phyloP scores from a whole-genome alignment of 768 basidiomycete genomes.

The Melanogaster broomeanus region DNA sequence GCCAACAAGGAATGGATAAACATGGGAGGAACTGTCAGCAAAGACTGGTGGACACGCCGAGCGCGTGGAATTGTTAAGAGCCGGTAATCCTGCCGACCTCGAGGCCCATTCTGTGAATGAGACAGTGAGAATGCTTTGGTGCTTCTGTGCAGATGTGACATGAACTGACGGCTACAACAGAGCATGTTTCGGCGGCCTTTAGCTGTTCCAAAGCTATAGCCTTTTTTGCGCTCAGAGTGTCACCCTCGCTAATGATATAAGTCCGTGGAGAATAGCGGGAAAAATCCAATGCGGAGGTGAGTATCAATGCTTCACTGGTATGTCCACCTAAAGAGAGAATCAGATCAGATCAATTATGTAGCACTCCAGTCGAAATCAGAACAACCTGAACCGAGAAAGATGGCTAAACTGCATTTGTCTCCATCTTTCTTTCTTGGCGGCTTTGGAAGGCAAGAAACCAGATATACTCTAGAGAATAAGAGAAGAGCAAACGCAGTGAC shows the following conservation, averaged over 20 bases:
- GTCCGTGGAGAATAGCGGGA: slow-evolving; percentile 71
- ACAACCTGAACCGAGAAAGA: slow-evolving; percentile 93
- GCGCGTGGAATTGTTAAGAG: slow-evolving; percentile 83
- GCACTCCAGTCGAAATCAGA: slow-evolving; percentile 9
- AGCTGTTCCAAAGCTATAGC: slow-evolving; percentile 62
- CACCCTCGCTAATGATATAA: slow-evolving; percentile 84
- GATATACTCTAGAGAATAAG: slow-evolving; percentile 18
- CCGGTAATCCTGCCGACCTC: slow-evolving; percentile 34
- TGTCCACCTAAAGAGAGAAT: slow-evolving; percentile 73
- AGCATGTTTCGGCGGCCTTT: slow-evolving; percentile 10
- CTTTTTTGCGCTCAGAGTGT: slow-evolving; percentile 74
- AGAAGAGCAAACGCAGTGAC: slow-evolving; percentile 8
- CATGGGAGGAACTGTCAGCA: slow-evolving; percentile 68
- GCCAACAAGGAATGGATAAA: slow-evolving; percentile 58
- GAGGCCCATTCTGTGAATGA: slow-evolving; percentile 4
- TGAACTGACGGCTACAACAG: slow-evolving; percentile 15
- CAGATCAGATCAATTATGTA: slow-evolving; percentile 1
- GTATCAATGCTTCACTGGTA: slow-evolving; percentile 80
- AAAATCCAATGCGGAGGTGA: slow-evolving; percentile 75
- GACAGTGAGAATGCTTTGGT: slow-evolving; percentile 10
- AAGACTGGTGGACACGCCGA: slow-evolving; percentile 79
- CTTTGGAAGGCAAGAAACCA: slow-evolving; percentile 18
- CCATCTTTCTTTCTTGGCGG: slow-evolving; percentile 9
- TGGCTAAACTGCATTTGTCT: slow-evolving; percentile 57
- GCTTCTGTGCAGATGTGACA: neutral